Conservation (phyloP, 129 eudicot species). For the Rutidosis leptorrhynchoides region DNA sequence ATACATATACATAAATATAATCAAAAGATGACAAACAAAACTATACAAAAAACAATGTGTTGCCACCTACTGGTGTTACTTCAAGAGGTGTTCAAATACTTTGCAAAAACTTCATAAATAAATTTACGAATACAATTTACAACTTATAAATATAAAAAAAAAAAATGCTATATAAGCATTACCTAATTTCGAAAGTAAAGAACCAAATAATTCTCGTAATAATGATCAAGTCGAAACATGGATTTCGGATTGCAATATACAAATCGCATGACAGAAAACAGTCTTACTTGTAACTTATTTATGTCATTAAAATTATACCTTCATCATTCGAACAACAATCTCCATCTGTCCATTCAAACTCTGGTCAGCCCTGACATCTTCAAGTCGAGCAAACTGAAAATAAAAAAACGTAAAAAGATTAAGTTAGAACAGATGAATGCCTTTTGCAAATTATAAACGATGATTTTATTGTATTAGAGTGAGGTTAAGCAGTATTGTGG, state of each 20-base stretch:
- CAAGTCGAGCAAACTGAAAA: constrained; percentile 78
- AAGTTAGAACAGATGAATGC: background rate
- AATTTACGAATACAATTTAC: too few relatives aligned
- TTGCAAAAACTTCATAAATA: too few relatives aligned
- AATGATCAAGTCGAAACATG: background rate
- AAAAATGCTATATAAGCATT: background rate
- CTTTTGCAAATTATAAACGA: background rate
- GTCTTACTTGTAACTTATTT: background rate
- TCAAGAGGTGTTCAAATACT: constrained; percentile 2
- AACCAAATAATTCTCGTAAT: background rate
- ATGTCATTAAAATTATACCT: constrained; percentile 49
- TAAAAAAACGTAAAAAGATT: constrained; percentile 3
- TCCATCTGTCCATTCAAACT: constrained; percentile 83
- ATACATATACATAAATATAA: too few relatives aligned
- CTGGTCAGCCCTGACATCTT: constrained; percentile 79
- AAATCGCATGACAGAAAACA: constrained; percentile 8
- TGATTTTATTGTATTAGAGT: background rate
- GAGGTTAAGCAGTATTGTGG: background rate
- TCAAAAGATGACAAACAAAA: constrained; percentile 7
- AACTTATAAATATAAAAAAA: background rate
- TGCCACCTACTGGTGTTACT: background rate
- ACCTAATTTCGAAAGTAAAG: background rate
- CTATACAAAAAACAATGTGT: constrained; percentile 2
- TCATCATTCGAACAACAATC: constrained; percentile 83
- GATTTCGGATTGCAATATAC: background rate